Base-by-base conservation (phyloP, 805 yeast species). In the Kodamaea hsintzibuensis region DNA sequence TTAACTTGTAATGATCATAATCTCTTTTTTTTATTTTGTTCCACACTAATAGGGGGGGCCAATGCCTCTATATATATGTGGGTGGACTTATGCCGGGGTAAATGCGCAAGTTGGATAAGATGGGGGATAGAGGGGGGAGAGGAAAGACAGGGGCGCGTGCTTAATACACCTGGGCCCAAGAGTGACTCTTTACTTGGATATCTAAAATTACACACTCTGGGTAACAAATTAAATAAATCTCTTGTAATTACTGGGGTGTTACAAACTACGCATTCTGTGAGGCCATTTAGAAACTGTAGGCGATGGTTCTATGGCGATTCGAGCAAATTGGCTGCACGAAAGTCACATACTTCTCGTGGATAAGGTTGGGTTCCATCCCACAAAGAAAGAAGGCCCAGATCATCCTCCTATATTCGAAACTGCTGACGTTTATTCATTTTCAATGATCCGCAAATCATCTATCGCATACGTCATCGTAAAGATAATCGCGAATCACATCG, bases 151-250 rank as follows among this genome's bases (percentile, higher is more conserved):
- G 35, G 35, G 35, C 35, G 35, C 35, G 35, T 30, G 35, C 35
- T 12, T 9, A 5, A 30, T 2, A 12, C 35, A 30, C 35, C 35
- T 30, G 35, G 35, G 35, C 35, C 35, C 35, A 30, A 30, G 35
- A 9, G 35, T 30, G 35, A 30, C 35, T 30, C 22, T 40, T 13
- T 40, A 40, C 44, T 18, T 40, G 44, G 44, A 9, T 40, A 40
- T 40, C 44, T 40, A 40, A 40, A 40, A 40, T 16, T 40, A 30
- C 19, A 17, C 44, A 17, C 25, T 22, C 25, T 22, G 25, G 19
- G 44, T 40, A 40, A 40, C 44, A 40, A 40, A 40, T 40, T 40
- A 40, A 40, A 16, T 16, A 40, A 40, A 19, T 40, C 44, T 40
- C 35, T 30, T 30, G 35, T 30, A 30, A 30, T 40, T 17, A 40